These are phyloP conservation scores for Sporisorium graminicola DNA, from an alignment of 1,284 basidiomycete species.

Conservation along the genomic window DNA sequence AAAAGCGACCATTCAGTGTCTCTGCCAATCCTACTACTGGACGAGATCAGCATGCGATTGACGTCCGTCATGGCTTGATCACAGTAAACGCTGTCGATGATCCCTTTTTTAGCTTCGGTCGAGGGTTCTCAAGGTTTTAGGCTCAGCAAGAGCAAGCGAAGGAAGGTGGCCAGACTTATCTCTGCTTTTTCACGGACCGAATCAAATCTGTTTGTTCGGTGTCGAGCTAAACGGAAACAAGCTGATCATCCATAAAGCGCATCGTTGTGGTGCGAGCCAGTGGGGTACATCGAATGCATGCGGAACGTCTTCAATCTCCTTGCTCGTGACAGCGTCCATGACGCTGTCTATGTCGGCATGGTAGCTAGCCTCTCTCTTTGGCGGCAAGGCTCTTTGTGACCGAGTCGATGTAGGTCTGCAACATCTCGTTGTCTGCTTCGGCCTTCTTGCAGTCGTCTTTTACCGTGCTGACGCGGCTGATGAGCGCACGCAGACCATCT, in stretches of 20 bases:
- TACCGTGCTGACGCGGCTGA: conserved; percentile 56
- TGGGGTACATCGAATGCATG: not conserved
- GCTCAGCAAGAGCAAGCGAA: not conserved
- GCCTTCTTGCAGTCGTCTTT: conserved; percentile 66
- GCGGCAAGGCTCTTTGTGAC: conserved; percentile 69
- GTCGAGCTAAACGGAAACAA: not conserved
- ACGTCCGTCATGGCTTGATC: too few relatives aligned
- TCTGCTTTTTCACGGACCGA: not conserved
- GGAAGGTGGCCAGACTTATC: not conserved
- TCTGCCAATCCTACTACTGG: too few relatives aligned
- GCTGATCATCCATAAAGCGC: too few relatives aligned
- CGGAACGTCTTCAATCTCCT: not conserved
- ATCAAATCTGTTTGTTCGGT: too few relatives aligned
- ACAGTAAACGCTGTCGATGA: not conserved
- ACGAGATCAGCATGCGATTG: too few relatives aligned
- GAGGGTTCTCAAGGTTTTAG: not conserved
- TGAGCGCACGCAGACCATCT: conserved; percentile 60
- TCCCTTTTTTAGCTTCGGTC: not conserved
- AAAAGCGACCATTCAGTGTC: too few relatives aligned
- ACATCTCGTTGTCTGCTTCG: conserved; percentile 68
- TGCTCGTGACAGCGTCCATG: not conserved
- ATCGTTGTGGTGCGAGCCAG: not conserved
- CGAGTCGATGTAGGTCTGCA: conserved; percentile 68
- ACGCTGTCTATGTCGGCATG: too few relatives aligned
- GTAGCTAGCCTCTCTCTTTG: conserved; percentile 49